Base-by-base conservation (phyloP, 768 basidiomycete genomes). In the Amanita jacksonii region DNA sequence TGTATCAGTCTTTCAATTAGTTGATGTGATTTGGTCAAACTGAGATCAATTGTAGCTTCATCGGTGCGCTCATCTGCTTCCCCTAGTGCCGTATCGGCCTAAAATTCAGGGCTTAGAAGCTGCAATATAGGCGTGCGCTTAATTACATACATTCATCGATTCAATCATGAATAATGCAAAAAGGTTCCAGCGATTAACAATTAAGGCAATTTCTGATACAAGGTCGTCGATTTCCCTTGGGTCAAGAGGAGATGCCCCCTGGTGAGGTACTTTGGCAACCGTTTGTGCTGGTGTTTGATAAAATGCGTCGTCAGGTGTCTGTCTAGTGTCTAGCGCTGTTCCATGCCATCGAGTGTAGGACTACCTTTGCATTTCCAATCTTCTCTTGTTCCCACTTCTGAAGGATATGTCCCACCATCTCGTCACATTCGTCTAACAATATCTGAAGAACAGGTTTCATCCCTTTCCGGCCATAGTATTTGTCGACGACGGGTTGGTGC, bases 401-500 rank as follows among this genome's bases (percentile, higher is more conserved):
- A 3, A 90, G 64, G 1, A 94, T 67, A 19, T 72, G 72, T 52
- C 77, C 74, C 0, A 89, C 81, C 13, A 94, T 85, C 24, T 80
- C 70, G 61, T 97, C 94, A 43, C 86, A 87, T 57, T 98, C 93
- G 45, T 81, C 76, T 38, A 96, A 61, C 6, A 99, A 67, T 33
- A 80, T 72, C 18, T 72, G 65, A 2, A 92, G 75, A 9, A 94
- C 90, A 27, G 63, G 73, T 32, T 70, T 65, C 94, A 98, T 98
- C 59, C 85, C 84, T 1, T 90, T 86, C 7, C 61, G 53, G 0
- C 96, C 96, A 54, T 99, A 99, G 63, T 99, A 98, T 63, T 96
- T 98, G 57, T 97, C 94, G 1, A 99, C 93, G 4, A 99, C 79
- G 2, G 91, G 88, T 52, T 96, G 94, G 57, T 99, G 96, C 56